A percentile compares a stretch with the other conserved stretches of the same genome.
phyloP scores from a whole-genome alignment of 2,329 filamentous ascomycete genomes.

The Pseudogymnoascus sp. region DNA sequence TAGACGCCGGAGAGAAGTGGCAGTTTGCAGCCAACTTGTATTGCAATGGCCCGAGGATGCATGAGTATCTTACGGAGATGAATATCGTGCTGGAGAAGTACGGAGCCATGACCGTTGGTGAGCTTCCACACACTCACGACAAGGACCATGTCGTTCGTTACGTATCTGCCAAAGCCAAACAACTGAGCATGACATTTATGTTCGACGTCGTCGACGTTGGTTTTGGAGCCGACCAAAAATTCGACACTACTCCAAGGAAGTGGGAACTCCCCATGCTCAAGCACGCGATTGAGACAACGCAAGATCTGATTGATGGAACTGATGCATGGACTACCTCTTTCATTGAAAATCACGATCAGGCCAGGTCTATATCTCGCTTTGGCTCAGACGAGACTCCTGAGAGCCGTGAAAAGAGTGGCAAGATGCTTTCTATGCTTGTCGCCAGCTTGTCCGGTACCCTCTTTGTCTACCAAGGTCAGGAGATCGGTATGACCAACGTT shows the following conservation, averaged over 20 bases:
- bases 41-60: slow-evolving; percentile 58
- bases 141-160: slow-evolving; percentile 50
- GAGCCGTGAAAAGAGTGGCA: slow-evolving; percentile 24
- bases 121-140: slow-evolving; percentile 57
- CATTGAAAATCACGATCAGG: slow-evolving; percentile 57
- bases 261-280: slow-evolving; percentile 45
- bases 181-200: slow-evolving; percentile 65
- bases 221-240: slow-evolving; percentile 43
- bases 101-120: slow-evolving; percentile 63
- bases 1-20: slow-evolving; percentile 36
- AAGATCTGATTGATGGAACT: slow-evolving; percentile 43
- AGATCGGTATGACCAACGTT: slow-evolving; percentile 48
- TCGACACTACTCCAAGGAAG: slow-evolving; percentile 31
- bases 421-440: slow-evolving; percentile 43
- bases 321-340: slow-evolving; percentile 54
- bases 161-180: slow-evolving; percentile 48
- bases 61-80: slow-evolving; percentile 63
- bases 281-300: slow-evolving; percentile 40
- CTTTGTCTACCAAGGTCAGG: slow-evolving; percentile 50
- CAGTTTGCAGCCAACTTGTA: slow-evolving; percentile 47
- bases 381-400: slow-evolving; percentile 18
- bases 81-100: slow-evolving; percentile 52
- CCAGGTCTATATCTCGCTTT: slow-evolving; percentile 47
- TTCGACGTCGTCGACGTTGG: slow-evolving; percentile 58
- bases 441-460: slow-evolving; percentile 42